Base-by-base conservation (phyloP, 345 rosid genomes). In the Sisymbrium irio region DNA sequence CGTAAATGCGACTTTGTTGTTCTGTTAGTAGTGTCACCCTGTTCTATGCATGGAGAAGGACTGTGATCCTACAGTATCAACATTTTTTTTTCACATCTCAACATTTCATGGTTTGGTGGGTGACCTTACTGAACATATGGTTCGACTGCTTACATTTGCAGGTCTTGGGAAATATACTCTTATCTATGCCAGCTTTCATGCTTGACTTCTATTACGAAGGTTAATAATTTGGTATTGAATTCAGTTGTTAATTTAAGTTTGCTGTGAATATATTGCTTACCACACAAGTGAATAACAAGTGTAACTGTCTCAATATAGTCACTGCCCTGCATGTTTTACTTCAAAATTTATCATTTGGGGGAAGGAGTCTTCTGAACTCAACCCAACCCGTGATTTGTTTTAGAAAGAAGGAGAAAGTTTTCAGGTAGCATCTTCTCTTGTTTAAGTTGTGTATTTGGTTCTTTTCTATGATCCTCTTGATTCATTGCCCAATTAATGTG, bases 81-180 rank as follows among this genome's bases (percentile, higher is more conserved):
- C 67, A 42, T 66, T 28, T 30, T 56, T n/a, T n/a, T 14, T 53
- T 33, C 22, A n/a, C 45, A 6, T 67, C 28, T 18, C 33, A 57
- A 56, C 65, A 47, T 22, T 54, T 70, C 49, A 61, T 44, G 63
- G 62, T 76, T 65, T 35, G 68, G 19, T 40, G n/a, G 25, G 50
- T 67, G 67, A 72, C 47, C 33, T 20, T 69, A 67, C 45, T 27
- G 28, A 79, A 25, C 73, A 27, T 33, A 4, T 39, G 65, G 35
- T 12, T 56, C 49, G 54, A 32, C 20, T 72, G 59, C 72, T 62
- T 69, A 56, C 80, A 42, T 42, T 40, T 62, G 77, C 82, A 94
- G 98, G 93, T 91, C 50, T 37, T 71, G 67, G 96, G 85, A 81
- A 81, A 58, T 62, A 85, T 86, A 75, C 64, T 94, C 77, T 69